Conservation (phyloP, 495 filamentous ascomycete species). For the Penicillium antarcticum region DNA sequence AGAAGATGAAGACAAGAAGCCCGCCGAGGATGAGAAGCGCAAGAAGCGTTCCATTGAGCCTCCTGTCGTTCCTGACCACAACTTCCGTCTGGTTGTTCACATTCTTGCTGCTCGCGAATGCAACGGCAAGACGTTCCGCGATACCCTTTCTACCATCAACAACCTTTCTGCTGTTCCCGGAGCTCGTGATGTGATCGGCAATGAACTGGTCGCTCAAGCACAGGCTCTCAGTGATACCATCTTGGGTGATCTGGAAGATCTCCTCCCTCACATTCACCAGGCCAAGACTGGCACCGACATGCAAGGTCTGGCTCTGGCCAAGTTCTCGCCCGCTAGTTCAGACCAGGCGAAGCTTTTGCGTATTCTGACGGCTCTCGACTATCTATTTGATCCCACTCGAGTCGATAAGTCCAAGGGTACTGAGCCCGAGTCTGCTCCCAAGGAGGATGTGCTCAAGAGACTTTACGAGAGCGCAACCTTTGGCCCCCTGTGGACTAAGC, state of each 20-base stretch:
- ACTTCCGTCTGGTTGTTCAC: slow-evolving; percentile 88
- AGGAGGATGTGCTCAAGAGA: slow-evolving; percentile 76
- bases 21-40: slow-evolving; percentile 53
- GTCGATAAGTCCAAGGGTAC: slow-evolving; percentile 51
- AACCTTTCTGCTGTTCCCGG: slow-evolving; percentile 91
- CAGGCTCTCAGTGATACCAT: slow-evolving; percentile 80
- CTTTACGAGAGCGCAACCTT: slow-evolving; percentile 92
- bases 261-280: slow-evolving; percentile 82
- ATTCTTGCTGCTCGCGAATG: slow-evolving; percentile 95
- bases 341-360: slow-evolving; percentile 94
- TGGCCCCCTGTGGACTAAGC: slow-evolving; percentile 82
- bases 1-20: slow-evolving; percentile 24
- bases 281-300: slow-evolving; percentile 89
- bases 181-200: slow-evolving; percentile 85
- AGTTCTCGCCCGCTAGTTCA: slow-evolving; percentile 92
- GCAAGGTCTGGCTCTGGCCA: slow-evolving; percentile 87
- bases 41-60: slow-evolving; percentile 77
- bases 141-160: slow-evolving; percentile 95
- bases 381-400: slow-evolving; percentile 79
- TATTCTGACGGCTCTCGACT: slow-evolving; percentile 92
- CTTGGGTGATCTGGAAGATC: slow-evolving; percentile 74
- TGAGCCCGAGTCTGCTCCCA: slow-evolving; percentile 52
- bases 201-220: slow-evolving; percentile 83
- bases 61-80: slow-evolving; percentile 83
- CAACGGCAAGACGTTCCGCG: slow-evolving; percentile 92